These are phyloP conservation scores for Aspergillus bertholletiae DNA, from an alignment of 495 filamentous ascomycete genomes.

Conservation along the genomic window DNA sequence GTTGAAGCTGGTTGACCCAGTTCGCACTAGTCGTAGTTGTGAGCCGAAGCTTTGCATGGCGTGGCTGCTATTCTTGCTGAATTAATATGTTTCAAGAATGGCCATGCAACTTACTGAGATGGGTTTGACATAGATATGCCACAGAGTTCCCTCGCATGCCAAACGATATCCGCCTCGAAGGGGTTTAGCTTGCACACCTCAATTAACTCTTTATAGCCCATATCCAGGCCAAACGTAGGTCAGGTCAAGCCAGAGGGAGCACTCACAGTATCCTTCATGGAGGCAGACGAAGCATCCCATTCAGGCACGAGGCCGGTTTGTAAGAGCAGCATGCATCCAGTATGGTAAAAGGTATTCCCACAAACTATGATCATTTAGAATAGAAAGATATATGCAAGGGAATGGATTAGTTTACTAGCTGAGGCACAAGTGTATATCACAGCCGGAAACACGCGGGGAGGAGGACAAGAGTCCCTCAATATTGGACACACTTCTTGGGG, in stretches of 20 bases:
- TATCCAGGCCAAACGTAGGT: too few relatives aligned
- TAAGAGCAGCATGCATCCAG: slow-evolving; percentile 11
- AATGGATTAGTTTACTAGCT: too few relatives aligned
- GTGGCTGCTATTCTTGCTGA: too few relatives aligned
- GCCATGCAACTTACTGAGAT: slow-evolving; percentile 4
- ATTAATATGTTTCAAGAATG: too few relatives aligned
- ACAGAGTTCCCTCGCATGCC: slow-evolving; percentile 9
- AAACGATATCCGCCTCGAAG: background rate
- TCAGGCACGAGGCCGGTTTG: slow-evolving; percentile 4
- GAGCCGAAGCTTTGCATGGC: background rate
- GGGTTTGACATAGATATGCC: slow-evolving; percentile 12
- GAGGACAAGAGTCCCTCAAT: slow-evolving; percentile 2
- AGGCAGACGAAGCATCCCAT: too few relatives aligned
- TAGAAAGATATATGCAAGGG: too few relatives aligned
- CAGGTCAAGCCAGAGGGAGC: too few relatives aligned
- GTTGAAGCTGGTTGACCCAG: slow-evolving; percentile 15
- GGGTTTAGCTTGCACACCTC: too few relatives aligned
- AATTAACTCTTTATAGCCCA: too few relatives aligned
- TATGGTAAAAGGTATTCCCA: slow-evolving; percentile 13
- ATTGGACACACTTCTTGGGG: slow-evolving; percentile 8
- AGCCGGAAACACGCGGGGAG: too few relatives aligned
- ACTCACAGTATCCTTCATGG: too few relatives aligned
- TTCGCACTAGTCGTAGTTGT: slow-evolving; percentile 4
- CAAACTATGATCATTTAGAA: slow-evolving; percentile 12
- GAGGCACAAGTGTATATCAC: too few relatives aligned